Conservation (phyloP, 495 filamentous ascomycete genomes). For the Chaetomium tenue region DNA sequence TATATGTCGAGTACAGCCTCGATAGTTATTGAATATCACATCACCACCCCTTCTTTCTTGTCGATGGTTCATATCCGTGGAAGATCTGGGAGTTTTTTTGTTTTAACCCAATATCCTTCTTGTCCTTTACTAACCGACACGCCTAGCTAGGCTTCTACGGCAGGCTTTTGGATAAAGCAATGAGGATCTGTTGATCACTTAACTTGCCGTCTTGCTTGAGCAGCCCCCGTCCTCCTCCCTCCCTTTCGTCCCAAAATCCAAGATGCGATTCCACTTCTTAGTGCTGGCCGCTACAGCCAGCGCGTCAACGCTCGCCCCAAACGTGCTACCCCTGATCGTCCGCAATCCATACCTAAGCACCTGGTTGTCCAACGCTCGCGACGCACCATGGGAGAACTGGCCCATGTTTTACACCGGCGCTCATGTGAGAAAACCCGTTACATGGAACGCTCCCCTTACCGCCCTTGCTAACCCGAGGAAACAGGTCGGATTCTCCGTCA, state of each 20-base stretch:
- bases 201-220: neutral
- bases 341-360: slow-evolving; percentile 90
- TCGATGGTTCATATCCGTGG: neutral
- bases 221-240: neutral
- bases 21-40: no score
- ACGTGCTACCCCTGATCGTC: slow-evolving; percentile 82
- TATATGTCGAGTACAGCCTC: no score
- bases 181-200: slow-evolving; percentile 3
- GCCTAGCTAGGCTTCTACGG: neutral
- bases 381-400: slow-evolving; percentile 86
- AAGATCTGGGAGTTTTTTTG: neutral
- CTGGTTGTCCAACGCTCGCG: slow-evolving; percentile 76
- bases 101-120: neutral
- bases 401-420: slow-evolving; percentile 93
- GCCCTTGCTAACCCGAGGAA: neutral
- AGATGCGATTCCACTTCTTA: slow-evolving; percentile 36
- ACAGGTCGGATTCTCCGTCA: slow-evolving; percentile 74
- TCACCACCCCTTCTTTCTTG: neutral
- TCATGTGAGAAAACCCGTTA: slow-evolving; percentile 38
- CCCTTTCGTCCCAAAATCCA: neutral
- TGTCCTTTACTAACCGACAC: neutral
- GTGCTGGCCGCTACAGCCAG: slow-evolving; percentile 41
- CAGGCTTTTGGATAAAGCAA: neutral
- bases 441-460: neutral
- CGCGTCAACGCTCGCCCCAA: slow-evolving; percentile 63